phyloP scores from a whole-genome alignment of 768 basidiomycete genomes.

The Postia placenta region DNA sequence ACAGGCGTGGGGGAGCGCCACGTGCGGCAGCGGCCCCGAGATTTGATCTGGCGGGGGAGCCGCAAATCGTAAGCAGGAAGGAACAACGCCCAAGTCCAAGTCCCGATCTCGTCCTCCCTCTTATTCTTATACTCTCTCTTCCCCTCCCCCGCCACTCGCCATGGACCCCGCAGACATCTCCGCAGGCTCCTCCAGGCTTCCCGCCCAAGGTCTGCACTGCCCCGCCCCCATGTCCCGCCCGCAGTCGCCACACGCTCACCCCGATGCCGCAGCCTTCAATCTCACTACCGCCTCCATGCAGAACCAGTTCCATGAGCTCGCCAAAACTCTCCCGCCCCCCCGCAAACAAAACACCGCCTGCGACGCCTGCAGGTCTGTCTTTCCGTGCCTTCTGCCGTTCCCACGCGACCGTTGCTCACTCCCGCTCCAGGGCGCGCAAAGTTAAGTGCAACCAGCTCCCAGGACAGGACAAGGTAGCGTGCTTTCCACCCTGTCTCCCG shows the following conservation, averaged over 20 bases:
- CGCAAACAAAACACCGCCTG: slow-evolving; percentile 92
- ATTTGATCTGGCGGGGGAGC: slow-evolving; percentile 3
- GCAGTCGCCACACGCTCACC: slow-evolving; percentile 17
- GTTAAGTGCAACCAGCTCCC: slow-evolving; percentile 84
- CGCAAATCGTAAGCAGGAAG: slow-evolving; percentile 4
- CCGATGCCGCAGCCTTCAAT: slow-evolving; percentile 40
- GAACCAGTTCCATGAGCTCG: slow-evolving; percentile 77
- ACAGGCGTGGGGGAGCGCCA: background rate
- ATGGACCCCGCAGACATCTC: slow-evolving; percentile 11
- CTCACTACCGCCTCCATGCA: slow-evolving; percentile 65
- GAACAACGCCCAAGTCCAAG: background rate
- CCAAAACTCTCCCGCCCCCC: slow-evolving; percentile 76
- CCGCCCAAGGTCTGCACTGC: slow-evolving; percentile 10
- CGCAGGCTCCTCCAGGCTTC: slow-evolving; percentile 1
- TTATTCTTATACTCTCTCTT: slow-evolving; percentile 1
- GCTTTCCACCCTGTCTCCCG: slow-evolving; percentile 11
- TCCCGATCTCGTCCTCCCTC: slow-evolving; percentile 3
- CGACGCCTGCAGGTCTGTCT: slow-evolving; percentile 76
- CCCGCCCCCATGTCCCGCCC: slow-evolving; percentile 15
- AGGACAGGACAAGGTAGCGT: slow-evolving; percentile 71
- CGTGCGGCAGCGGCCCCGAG: slow-evolving; percentile 2
- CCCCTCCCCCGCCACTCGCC: slow-evolving; percentile 8
- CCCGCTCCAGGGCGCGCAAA: slow-evolving; percentile 62
- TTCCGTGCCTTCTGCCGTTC: background rate
- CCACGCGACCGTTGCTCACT: background rate